A percentile compares a stretch with the other conserved stretches of the same genome.
Conservation (phyloP, 441 rosid genomes). For the Metrosideros polymorpha region DNA sequence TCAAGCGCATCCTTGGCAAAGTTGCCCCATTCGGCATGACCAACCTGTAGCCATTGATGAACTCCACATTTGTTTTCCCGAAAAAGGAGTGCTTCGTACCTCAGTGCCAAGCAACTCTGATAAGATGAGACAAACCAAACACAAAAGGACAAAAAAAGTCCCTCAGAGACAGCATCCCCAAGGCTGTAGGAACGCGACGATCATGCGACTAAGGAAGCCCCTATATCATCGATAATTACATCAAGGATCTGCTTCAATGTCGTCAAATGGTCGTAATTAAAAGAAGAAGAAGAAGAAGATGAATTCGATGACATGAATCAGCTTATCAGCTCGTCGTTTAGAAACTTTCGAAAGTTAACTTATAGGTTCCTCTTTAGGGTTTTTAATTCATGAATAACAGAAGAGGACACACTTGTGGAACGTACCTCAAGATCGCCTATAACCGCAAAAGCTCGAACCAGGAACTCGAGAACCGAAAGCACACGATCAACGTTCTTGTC, state of each 20-base stretch:
- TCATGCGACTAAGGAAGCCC: not conserved
- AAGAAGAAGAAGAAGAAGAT: not conserved
- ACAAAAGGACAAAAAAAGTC: not conserved
- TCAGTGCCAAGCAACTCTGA: constrained; percentile 66
- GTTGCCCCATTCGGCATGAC: constrained; percentile 44
- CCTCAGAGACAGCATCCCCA: not conserved
- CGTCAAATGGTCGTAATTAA: not conserved
- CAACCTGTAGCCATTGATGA: constrained; percentile 39
- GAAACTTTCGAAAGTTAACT: not conserved
- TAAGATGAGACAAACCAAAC: not conserved
- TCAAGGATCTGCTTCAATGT: not conserved
- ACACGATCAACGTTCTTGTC: constrained; percentile 33
- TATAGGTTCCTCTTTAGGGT: not conserved
- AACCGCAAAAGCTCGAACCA: constrained; percentile 60
- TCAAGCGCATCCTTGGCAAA: constrained; percentile 50
- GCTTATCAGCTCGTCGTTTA: not conserved
- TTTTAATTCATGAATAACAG: not conserved
- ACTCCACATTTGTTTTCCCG: constrained; percentile 39
- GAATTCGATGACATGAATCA: not conserved
- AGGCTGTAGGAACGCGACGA: not conserved
- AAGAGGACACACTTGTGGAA: not conserved
- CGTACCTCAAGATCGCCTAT: constrained; percentile 60
- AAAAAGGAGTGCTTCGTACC: constrained; percentile 58
- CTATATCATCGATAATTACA: not conserved
- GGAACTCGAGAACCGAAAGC: constrained; percentile 60